A percentile compares a stretch with the other conserved stretches of the same genome.
These are phyloP conservation scores for Paecilomyces formosus DNA, from an alignment of 2,329 filamentous ascomycete genomes.

Conservation along the genomic window DNA sequence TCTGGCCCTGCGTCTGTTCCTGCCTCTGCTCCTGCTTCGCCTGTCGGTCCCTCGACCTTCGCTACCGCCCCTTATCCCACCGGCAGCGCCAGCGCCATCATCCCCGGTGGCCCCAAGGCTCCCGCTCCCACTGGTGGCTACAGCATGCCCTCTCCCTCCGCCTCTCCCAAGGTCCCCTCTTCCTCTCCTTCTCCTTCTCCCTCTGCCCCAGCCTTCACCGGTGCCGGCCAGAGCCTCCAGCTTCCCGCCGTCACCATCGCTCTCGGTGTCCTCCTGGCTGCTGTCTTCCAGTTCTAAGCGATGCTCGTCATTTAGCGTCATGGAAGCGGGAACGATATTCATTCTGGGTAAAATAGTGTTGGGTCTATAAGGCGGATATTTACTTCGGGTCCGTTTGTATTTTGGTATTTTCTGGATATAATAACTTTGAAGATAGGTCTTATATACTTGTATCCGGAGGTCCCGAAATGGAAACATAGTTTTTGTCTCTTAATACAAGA, in stretches of 20 bases:
- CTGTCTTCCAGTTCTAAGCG: conserved; percentile 17
- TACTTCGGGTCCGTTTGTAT: neutral
- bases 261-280: conserved; percentile 14
- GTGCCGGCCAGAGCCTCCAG: conserved; percentile 14
- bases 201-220: conserved; percentile 12
- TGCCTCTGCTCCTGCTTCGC: neutral
- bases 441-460: neutral
- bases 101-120: conserved; percentile 5
- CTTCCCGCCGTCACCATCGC: conserved; percentile 14
- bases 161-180: conserved; percentile 2
- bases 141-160: neutral
- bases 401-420: neutral
- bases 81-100: conserved; percentile 5
- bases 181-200: conserved; percentile 1
- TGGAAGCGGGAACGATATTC: neutral
- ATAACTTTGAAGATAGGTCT: neutral
- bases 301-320: neutral
- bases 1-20: conserved; percentile 3
- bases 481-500: neutral
- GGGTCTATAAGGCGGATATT: neutral
- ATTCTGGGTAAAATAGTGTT: neutral
- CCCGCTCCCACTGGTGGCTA: conserved; percentile 1
- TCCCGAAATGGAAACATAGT: neutral
- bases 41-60: conserved; percentile 2
- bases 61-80: conserved; percentile 1